A percentile compares a stretch with the other conserved stretches of the same genome.
Evolutionary conservation across 805 yeast species (phyloP).

Genomic region (Dipodascopsis uninucleata): DNA sequence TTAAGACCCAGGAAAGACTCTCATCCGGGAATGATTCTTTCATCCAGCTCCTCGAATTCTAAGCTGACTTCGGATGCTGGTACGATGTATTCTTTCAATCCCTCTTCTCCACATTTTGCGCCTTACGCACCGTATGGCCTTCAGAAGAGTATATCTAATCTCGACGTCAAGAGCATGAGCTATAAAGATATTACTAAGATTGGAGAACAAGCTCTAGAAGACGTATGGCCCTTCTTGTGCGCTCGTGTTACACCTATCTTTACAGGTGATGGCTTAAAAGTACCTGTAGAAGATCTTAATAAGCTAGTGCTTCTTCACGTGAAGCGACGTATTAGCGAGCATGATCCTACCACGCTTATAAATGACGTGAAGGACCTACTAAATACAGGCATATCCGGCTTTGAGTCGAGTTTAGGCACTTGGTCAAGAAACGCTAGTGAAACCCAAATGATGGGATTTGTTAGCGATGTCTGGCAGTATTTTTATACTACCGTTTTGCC

Average conservation of each 20-base stretch:
- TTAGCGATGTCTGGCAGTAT: constrained; percentile 38
- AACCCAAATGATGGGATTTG: constrained; percentile 26
- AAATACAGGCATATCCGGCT: constrained; percentile 16
- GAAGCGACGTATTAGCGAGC: constrained; percentile 39
- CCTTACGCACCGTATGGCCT: constrained; percentile 23
- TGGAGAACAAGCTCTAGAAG: constrained; percentile 41
- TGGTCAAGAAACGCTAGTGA: constrained; percentile 35
- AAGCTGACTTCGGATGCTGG: constrained; percentile 42
- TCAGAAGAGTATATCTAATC: constrained; percentile 32
- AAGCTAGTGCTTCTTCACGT: constrained; percentile 44
- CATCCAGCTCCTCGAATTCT: constrained; percentile 44
- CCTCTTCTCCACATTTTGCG: constrained; percentile 36
- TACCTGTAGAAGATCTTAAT: constrained; percentile 58
- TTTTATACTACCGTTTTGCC: constrained; percentile 55
- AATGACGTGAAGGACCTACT: constrained; percentile 48
- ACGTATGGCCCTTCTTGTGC: constrained; percentile 49
- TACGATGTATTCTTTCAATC: constrained; percentile 41
- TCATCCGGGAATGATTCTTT: constrained; percentile 39
- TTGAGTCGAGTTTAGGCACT: constrained; percentile 39
- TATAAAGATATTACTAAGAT: constrained; percentile 35
- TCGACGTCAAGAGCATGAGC: constrained; percentile 29
- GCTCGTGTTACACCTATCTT: constrained; percentile 47
- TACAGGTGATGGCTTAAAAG: constrained; percentile 45
- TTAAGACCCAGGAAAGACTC: constrained; percentile 40
- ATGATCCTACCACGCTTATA: constrained; percentile 40